Evolutionary conservation across 371 early-diverging fungal species (phyloP).

Genomic region (Mycotypha africana): DNA sequence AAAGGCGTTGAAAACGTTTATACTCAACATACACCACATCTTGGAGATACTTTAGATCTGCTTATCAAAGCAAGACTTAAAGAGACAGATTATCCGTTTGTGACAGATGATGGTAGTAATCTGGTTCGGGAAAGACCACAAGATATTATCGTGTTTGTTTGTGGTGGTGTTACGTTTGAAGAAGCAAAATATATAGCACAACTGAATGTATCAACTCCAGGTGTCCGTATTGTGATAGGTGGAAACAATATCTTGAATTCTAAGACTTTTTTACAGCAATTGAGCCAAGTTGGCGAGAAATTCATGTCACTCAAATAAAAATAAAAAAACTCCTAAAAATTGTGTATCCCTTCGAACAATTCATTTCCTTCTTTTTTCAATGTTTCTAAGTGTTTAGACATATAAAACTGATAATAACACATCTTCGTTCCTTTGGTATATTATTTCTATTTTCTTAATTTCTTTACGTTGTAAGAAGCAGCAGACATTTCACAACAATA

Average conservation of each 20-base stretch:
- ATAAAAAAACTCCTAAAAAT: no score
- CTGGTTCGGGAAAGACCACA: conserved; percentile 74
- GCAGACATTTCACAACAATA: no score
- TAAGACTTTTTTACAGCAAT: conserved; percentile 18
- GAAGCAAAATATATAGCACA: conserved; percentile 82
- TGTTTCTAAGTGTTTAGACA: no score
- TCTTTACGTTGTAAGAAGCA: no score
- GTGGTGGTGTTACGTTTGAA: conserved; percentile 91
- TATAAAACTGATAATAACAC: no score
- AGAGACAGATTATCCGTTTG: conserved; percentile 74
- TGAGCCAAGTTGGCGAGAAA: conserved; percentile 7
- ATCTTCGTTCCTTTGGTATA: no score
- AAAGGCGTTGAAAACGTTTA: conserved; percentile 98
- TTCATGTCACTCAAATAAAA: no score
- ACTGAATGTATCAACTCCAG: conserved; percentile 71
- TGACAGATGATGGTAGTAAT: conserved; percentile 36
- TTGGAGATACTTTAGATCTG: conserved; percentile 72
- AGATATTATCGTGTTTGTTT: conserved; percentile 89
- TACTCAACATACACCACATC: conserved; percentile 89
- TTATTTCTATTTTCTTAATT: no score
- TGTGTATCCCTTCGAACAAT: no score
- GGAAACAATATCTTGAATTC: conserved; percentile 87
- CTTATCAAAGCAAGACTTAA: conserved; percentile 78
- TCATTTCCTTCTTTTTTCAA: no score
- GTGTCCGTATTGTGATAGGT: conserved; percentile 81